These are phyloP conservation scores for Fusarium penzigii DNA, from an alignment of 2,329 filamentous ascomycete species.

Conservation along the genomic window DNA sequence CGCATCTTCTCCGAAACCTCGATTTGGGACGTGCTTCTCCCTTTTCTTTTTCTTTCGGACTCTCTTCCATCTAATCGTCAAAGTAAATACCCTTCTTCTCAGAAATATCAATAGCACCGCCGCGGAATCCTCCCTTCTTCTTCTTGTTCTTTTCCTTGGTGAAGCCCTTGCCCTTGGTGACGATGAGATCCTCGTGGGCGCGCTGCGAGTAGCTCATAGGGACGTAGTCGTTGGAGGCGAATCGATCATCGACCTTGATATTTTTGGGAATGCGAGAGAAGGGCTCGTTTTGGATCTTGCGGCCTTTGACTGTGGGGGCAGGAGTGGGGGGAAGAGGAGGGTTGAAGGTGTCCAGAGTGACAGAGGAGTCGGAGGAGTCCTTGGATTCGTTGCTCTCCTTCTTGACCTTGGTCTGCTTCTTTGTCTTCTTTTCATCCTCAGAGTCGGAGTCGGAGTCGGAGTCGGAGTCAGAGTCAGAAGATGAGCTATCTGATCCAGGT, in stretches of 20 bases:
- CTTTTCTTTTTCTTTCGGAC: not conserved
- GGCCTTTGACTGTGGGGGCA: constrained; percentile 24
- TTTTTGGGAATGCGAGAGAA: constrained; percentile 78
- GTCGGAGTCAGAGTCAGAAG: constrained; percentile 34
- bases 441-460: constrained; percentile 40
- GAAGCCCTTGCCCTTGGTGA: constrained; percentile 94
- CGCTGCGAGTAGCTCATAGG: constrained; percentile 85
- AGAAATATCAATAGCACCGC: constrained; percentile 81
- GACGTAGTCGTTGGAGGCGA: constrained; percentile 78
- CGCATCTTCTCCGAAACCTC: not conserved
- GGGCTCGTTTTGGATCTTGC: constrained; percentile 62
- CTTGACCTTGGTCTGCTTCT: constrained; percentile 19
- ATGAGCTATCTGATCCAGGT: constrained; percentile 42
- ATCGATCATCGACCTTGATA: constrained; percentile 66
- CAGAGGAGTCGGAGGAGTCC: constrained; percentile 46
- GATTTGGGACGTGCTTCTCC: not conserved
- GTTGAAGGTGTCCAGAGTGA: constrained; percentile 49
- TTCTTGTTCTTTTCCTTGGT: constrained; percentile 99
- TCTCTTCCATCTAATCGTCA: constrained; percentile 64
- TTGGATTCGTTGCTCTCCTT: constrained; percentile 19
- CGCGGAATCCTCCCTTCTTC: constrained; percentile 87
- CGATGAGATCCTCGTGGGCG: constrained; percentile 83
- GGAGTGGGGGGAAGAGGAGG: constrained; percentile 58
- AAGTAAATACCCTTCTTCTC: constrained; percentile 91
- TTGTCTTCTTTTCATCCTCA: constrained; percentile 26